Base-by-base conservation (phyloP, 225 moss, liverwort and hornwort species). In the Rhytidiadelphus loreus region DNA sequence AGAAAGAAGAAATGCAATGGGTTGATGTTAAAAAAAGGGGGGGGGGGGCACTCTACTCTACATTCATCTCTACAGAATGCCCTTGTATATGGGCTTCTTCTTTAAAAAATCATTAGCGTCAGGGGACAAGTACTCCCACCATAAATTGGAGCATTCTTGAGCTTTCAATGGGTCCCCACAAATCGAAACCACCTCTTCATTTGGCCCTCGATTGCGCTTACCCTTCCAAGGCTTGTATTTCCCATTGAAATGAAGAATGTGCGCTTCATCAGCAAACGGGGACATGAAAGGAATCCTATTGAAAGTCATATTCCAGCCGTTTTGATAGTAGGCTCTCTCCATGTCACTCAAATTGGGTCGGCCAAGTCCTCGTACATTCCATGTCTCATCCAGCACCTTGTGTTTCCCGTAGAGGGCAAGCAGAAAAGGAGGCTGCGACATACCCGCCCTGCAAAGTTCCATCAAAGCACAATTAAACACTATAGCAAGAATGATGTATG, bases 391-490 rank as follows among this genome's bases (percentile, higher is more conserved):
- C 77, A 98, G 71, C 59, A 88, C 90, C 89, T 96, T 95, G 90
- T 97, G 96, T 57, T 96, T 96, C 61, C 93, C 92, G 44, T 97
- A 97, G 25, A 97, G 90, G 16, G 98, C 95, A 16, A 98, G 95
- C 66, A 98, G 88, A 73, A 95, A 98, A 6, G 98, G 97, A 58
- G 98, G 98, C 90, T 98, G 98, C 60, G 98, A 98, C 89, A 96
- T 88, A 33, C 97, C 98, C 89, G 95, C 95, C 85, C 98, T 98
- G 95, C 85, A 80, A 80, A 58, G 59, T 41, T 80, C 7, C 37
- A 88, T 55, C 39, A 80, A 57, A 70, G 23, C 75, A 85, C 30
- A 65, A 76, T 85, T 29, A 75, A 52, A 81, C 6, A 18, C 62
- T 24, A 3, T 10, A 55, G 39, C 17, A 75, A 28, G 46, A 77